These are phyloP conservation scores for Rhodotorula diobovata DNA, from an alignment of 768 basidiomycete species.

Conservation along the genomic window DNA sequence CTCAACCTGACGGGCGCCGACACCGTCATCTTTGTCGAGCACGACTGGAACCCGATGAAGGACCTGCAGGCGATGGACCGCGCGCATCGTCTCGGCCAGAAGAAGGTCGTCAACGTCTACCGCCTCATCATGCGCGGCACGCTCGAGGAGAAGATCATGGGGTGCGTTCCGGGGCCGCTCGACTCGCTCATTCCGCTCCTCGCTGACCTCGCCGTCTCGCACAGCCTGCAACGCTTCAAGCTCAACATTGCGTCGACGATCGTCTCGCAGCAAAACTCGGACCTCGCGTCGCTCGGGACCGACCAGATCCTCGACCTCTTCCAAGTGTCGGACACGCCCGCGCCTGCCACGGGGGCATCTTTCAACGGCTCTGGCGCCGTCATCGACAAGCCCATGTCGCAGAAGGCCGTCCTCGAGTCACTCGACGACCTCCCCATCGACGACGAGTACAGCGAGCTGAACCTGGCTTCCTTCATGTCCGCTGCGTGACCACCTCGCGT, in stretches of 20 bases:
- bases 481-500: neutral
- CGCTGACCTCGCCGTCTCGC: slow-evolving; percentile 2
- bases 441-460: slow-evolving; percentile 60
- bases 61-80: slow-evolving; percentile 99
- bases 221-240: slow-evolving; percentile 94
- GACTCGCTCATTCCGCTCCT: neutral
- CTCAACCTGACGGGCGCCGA: slow-evolving; percentile 95
- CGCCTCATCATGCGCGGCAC: slow-evolving; percentile 95
- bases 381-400: slow-evolving; percentile 58
- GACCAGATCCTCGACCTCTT: slow-evolving; percentile 94
- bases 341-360: neutral
- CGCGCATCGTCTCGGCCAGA: slow-evolving; percentile 95
- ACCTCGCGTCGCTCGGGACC: slow-evolving; percentile 90
- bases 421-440: slow-evolving; percentile 86
- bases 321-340: slow-evolving; percentile 40
- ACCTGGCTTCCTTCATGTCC: slow-evolving; percentile 8
- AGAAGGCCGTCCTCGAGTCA: slow-evolving; percentile 81
- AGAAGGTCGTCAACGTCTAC: slow-evolving; percentile 98
- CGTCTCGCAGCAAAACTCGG: slow-evolving; percentile 94
- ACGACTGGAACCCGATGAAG: slow-evolving; percentile 99
- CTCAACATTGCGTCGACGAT: slow-evolving; percentile 95
- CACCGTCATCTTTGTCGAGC: slow-evolving; percentile 98
- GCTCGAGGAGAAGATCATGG: slow-evolving; percentile 99
- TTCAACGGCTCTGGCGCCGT: slow-evolving; percentile 47
- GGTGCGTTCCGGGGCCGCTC: slow-evolving; percentile 55